phyloP scores from a whole-genome alignment of 768 basidiomycete genomes.

The Polyporus arcularius region DNA sequence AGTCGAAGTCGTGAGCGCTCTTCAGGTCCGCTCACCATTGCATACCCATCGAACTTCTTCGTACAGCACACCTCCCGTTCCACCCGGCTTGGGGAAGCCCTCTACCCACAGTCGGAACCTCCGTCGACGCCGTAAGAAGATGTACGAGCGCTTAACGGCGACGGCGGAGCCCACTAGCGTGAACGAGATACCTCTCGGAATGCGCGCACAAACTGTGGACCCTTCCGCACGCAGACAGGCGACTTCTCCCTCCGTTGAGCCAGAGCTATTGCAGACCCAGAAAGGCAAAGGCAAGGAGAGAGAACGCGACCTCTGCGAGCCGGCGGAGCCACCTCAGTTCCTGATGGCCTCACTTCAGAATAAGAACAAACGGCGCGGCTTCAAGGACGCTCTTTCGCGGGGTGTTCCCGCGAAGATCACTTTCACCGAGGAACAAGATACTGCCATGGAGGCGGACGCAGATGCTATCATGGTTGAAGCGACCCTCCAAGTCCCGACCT shows the following conservation, averaged over 20 bases:
- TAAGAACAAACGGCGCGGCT: conserved; percentile 76
- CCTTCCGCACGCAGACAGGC: background rate
- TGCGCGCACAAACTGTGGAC: conserved; percentile 5
- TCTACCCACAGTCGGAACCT: conserved; percentile 58
- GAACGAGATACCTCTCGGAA: conserved; percentile 49
- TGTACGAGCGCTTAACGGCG: conserved; percentile 30
- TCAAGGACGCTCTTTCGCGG: conserved; percentile 51
- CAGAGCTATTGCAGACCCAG: background rate
- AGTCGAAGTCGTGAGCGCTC: conserved; percentile 7
- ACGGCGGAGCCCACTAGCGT: conserved; percentile 33
- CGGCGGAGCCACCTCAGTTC: conserved; percentile 27
- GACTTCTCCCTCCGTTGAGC: background rate
- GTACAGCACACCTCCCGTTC: conserved; percentile 36
- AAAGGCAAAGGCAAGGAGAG: background rate
- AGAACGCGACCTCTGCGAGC: background rate
- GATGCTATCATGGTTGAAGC: conserved; percentile 12
- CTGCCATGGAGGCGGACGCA: conserved; percentile 4
- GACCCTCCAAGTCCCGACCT: conserved; percentile 1
- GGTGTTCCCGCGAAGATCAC: conserved; percentile 53
- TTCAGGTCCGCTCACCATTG: conserved; percentile 2
- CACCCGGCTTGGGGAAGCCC: conserved; percentile 62
- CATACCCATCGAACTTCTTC: conserved; percentile 9
- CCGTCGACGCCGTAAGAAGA: conserved; percentile 52
- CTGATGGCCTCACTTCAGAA: conserved; percentile 62
- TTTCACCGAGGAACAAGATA: conserved; percentile 35